These are phyloP conservation scores for Xanthoparmelia taractica DNA, from an alignment of 495 filamentous ascomycete genomes.

Conservation along the genomic window DNA sequence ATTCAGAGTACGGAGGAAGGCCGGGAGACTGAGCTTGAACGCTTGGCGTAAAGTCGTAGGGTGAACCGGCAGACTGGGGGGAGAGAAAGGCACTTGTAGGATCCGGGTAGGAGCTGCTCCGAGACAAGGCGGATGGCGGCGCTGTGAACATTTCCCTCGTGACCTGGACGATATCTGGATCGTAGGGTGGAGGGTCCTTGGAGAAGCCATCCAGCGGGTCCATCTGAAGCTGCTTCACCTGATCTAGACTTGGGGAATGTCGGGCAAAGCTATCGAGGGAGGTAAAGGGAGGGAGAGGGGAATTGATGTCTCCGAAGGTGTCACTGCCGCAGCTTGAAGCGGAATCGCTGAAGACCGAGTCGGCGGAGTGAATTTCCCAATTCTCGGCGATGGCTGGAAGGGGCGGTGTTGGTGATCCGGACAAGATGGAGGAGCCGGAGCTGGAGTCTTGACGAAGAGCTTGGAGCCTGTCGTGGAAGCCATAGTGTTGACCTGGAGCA, in stretches of 20 bases:
- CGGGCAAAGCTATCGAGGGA: slow-evolving; percentile 27
- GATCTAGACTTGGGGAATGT: slow-evolving; percentile 23
- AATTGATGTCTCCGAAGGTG: slow-evolving; percentile 27
- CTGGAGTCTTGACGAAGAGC: slow-evolving; percentile 29
- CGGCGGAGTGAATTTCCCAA: slow-evolving; percentile 29
- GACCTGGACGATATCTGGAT: slow-evolving; percentile 25
- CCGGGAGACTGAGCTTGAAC: slow-evolving; percentile 22
- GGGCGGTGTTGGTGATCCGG: slow-evolving; percentile 27
- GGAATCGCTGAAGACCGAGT: slow-evolving; percentile 29
- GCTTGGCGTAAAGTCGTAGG: slow-evolving; percentile 37
- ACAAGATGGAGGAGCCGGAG: slow-evolving; percentile 29
- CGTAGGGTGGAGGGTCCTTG: slow-evolving; percentile 23
- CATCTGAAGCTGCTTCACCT: slow-evolving; percentile 28
- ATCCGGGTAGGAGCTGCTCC: slow-evolving; percentile 29
- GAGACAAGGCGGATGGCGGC: slow-evolving; percentile 23
- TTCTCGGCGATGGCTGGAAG: slow-evolving; percentile 29
- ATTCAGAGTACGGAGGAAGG: slow-evolving; percentile 47
- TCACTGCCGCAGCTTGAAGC: slow-evolving; percentile 29
- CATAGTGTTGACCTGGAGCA: slow-evolving; percentile 28
- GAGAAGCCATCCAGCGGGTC: slow-evolving; percentile 27
- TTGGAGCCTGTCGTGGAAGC: slow-evolving; percentile 28
- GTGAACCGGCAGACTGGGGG: slow-evolving; percentile 26
- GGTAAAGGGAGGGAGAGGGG: slow-evolving; percentile 26
- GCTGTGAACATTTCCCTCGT: slow-evolving; percentile 26
- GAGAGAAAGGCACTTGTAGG: slow-evolving; percentile 28